Conservation (phyloP, 495 filamentous ascomycete genomes). For the Xylaria curta region DNA sequence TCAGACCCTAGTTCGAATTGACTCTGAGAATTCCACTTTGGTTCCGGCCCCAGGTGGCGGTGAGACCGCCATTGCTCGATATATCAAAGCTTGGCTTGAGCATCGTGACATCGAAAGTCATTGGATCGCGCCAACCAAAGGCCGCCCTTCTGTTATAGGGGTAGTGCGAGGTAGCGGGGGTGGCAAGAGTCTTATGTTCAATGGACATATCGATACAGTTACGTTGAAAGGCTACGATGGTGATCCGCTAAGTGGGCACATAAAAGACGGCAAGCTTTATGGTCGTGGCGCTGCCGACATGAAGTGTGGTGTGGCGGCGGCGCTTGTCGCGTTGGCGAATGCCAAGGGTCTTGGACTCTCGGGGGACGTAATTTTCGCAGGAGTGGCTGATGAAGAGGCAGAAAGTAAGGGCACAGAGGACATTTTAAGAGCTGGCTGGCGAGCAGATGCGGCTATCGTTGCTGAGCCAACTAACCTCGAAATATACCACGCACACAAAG, state of each 20-base stretch:
- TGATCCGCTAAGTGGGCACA: constrained; percentile 48
- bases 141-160: constrained; percentile 56
- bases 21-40: constrained; percentile 54
- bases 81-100: constrained; percentile 52
- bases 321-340: constrained; percentile 43
- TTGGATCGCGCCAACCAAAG: constrained; percentile 48
- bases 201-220: constrained; percentile 58
- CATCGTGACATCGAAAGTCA: constrained; percentile 55
- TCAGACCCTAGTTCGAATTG: constrained; percentile 48
- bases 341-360: constrained; percentile 39
- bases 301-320: constrained; percentile 55
- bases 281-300: constrained; percentile 56
- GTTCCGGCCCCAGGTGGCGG: constrained; percentile 47
- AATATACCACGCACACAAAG: constrained; percentile 53
- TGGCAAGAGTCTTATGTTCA: constrained; percentile 56
- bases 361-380: constrained; percentile 55
- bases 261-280: constrained; percentile 48
- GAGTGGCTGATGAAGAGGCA: constrained; percentile 58
- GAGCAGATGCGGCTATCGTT: constrained; percentile 53
- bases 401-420: constrained; percentile 53
- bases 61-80: constrained; percentile 50
- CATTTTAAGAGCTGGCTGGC: constrained; percentile 54
- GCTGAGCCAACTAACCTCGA: constrained; percentile 48
- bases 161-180: constrained; percentile 50
- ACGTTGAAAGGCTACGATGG: constrained; percentile 51